phyloP scores from a whole-genome alignment of 352 stramenopile species.

The Halophytophthora batemanensis region DNA sequence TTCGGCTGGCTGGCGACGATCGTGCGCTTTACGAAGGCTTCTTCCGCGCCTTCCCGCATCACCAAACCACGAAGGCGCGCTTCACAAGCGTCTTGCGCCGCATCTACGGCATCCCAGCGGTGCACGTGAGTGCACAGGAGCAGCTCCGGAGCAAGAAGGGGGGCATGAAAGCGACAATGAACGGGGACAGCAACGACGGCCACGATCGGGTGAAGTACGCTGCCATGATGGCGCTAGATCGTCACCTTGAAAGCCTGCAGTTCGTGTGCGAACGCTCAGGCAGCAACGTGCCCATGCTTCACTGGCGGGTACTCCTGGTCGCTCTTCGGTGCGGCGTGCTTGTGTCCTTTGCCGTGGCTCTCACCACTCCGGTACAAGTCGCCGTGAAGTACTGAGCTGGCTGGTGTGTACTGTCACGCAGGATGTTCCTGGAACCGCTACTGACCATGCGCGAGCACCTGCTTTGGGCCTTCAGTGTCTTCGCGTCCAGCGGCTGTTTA shows the following conservation, averaged over 20 bases:
- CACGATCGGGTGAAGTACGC: constrained; percentile 7
- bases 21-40: constrained; percentile 68
- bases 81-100: constrained; percentile 63
- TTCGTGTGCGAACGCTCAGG: constrained; percentile 54
- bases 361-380: too few relatives aligned
- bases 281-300: constrained; percentile 51
- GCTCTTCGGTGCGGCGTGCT: too few relatives aligned
- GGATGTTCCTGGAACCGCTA: constrained; percentile 60
- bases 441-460: constrained; percentile 52
- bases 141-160: constrained; percentile 1
- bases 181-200: constrained; percentile 10
- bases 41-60: constrained; percentile 63
- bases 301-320: constrained; percentile 65
- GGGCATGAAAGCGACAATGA: not conserved
- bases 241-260: constrained; percentile 58
- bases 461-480: constrained; percentile 55
- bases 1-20: constrained; percentile 56
- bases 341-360: too few relatives aligned
- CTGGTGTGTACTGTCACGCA: too few relatives aligned
- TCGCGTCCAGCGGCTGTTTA: constrained; percentile 47
- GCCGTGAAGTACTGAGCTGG: too few relatives aligned
- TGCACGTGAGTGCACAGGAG: constrained; percentile 1
- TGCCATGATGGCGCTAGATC: constrained; percentile 28
- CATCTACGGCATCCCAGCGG: constrained; percentile 39
- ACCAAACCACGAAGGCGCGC: constrained; percentile 62